phyloP scores from a whole-genome alignment of 2,329 filamentous ascomycete genomes.

The Aspergillus carbonarius region DNA sequence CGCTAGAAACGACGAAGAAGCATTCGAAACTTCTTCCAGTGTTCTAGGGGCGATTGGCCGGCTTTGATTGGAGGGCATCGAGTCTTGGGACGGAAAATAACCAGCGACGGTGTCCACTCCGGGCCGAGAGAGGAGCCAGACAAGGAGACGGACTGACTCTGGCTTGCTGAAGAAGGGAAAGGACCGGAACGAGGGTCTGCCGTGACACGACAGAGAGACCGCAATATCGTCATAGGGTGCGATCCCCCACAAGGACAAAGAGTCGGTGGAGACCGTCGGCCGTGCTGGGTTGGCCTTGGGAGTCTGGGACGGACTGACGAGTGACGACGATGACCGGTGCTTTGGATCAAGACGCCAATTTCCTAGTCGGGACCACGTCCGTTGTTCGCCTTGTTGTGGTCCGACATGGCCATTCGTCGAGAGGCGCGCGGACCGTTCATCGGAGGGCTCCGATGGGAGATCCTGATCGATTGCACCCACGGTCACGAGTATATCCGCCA shows the following conservation, averaged over 20 bases:
- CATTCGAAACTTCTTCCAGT: conserved; percentile 19
- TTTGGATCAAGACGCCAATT: background rate
- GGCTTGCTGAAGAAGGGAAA: conserved; percentile 1
- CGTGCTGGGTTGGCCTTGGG: conserved; percentile 1
- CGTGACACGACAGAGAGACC: background rate
- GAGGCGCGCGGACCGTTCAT: background rate
- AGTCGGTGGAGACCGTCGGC: conserved; percentile 6
- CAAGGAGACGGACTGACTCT: background rate
- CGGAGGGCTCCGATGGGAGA: conserved; percentile 4
- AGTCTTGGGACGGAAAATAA: conserved; percentile 10
- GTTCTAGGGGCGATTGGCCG: conserved; percentile 18
- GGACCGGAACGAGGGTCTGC: background rate
- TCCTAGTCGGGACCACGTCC: background rate
- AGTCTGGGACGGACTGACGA: background rate
- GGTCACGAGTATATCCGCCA: background rate
- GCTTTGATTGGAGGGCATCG: conserved; percentile 1
- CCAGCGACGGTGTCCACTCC: conserved; percentile 12
- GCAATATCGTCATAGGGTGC: conserved; percentile 9
- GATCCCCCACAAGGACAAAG: conserved; percentile 14
- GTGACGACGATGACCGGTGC: background rate
- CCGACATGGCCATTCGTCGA: conserved; percentile 10
- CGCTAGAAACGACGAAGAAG: conserved; percentile 26
- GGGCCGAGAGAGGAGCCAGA: conserved; percentile 11
- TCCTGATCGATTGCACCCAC: background rate
- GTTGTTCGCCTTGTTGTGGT: conserved; percentile 5